Evolutionary conservation across 2,329 filamentous ascomycete species (phyloP), one percentile per base, ranked within the genome.

Genomic region (Penicillium hordei): DNA sequence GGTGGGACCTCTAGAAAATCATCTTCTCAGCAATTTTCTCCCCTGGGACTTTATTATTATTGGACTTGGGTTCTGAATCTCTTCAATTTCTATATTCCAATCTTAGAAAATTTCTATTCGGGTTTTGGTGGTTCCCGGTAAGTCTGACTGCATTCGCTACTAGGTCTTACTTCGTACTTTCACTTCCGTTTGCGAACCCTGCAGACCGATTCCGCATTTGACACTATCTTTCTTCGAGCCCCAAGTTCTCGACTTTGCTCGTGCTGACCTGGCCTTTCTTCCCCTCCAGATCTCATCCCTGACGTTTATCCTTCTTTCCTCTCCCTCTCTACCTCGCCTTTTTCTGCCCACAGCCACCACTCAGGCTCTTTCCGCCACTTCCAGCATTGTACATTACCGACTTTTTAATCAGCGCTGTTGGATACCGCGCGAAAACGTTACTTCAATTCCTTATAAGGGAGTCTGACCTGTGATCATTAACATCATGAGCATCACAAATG

Each of bases 401-500:
- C 48, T 31, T 49, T 54, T 55, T 52, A 62, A 64, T 60, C 60
- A 54, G 64, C 48, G 55, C 60, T 57, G 56, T 61, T 59, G 63
- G 57, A 65, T 60, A 55, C 48, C 44, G 54, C 44, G 54, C 34
- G 19, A 38, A 44, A 44, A n/a, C 46, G 52, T 52, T 43, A 54
- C 45, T 48, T 52, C 49, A 59, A 59, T 62, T 59, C 51, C 64
- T 64, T 65, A 60, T 57, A 69, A 64, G 65, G 62, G 64, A 65
- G 46, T 55, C 52, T 61, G 64, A 62, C 60, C 66, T 68, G 60
- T 72, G 69, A 70, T 70, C 12, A 43, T 27, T 21, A 46, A 50
- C 68, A 76, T 63, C 67, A 79, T 79, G 77, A 69, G 70, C 60
- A 69, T 72, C 56, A 62, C 71, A 59, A 77, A 77, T 65, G 73